Conservation (phyloP, 1,284 basidiomycete species). For the Kwoniella shivajii region DNA sequence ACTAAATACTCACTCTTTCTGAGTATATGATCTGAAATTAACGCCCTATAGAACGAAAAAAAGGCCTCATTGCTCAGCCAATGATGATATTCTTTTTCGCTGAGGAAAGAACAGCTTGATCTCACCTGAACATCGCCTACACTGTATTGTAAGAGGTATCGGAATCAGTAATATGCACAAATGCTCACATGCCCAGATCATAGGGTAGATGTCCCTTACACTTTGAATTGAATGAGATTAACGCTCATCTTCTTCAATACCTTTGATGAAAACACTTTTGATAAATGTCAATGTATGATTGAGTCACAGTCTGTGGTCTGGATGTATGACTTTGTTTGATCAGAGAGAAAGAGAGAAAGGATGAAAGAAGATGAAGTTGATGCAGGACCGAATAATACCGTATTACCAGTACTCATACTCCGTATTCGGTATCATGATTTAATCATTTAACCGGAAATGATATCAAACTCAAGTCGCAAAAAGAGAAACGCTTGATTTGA, state of each 20-base stretch:
- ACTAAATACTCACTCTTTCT: slow-evolving; percentile 38
- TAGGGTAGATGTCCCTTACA: slow-evolving; percentile 24
- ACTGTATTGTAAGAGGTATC: slow-evolving; percentile 12
- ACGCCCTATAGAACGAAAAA: slow-evolving; percentile 34
- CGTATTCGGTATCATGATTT: no score
- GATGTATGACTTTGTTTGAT: background rate
- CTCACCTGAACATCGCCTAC: slow-evolving; percentile 46
- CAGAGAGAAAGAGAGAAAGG: background rate
- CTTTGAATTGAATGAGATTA: slow-evolving; percentile 46
- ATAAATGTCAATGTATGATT: background rate
- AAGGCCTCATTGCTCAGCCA: background rate
- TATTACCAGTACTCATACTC: background rate
- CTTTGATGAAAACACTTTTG: slow-evolving; percentile 3
- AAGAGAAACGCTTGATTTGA: no score
- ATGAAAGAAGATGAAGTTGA: background rate
- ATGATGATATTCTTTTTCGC: background rate
- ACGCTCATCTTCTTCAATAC: slow-evolving; percentile 13
- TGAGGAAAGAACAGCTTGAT: background rate
- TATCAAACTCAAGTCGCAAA: no score
- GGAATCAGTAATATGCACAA: background rate
- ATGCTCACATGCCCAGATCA: background rate
- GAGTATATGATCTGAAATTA: slow-evolving; percentile 42
- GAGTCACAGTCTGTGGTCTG: background rate
- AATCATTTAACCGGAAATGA: no score
- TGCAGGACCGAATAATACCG: slow-evolving; percentile 9